Evolutionary conservation across 805 yeast species (phyloP).

Genomic region (Teunomyces lycoperdinae): DNA sequence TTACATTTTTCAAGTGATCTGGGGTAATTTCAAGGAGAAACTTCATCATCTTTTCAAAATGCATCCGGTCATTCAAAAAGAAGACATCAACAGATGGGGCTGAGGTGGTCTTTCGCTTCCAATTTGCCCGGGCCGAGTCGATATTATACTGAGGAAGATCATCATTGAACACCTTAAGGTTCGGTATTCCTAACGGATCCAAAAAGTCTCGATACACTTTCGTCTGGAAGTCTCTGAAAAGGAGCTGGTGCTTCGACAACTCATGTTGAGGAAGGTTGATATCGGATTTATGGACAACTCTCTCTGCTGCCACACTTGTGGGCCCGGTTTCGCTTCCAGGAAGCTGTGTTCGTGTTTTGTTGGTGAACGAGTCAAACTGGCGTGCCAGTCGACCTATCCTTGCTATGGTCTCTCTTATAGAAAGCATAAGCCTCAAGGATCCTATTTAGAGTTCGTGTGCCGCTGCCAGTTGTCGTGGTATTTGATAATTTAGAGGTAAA

Average conservation of each 20-base stretch:
- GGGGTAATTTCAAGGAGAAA: slow-evolving; percentile 33
- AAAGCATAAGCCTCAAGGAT: slow-evolving; percentile 18
- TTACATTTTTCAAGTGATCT: slow-evolving; percentile 19
- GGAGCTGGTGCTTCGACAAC: neutral
- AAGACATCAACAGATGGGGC: slow-evolving; percentile 13
- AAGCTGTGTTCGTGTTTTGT: neutral
- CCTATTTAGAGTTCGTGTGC: too few relatives aligned
- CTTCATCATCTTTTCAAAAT: slow-evolving; percentile 32
- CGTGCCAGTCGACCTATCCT: slow-evolving; percentile 33
- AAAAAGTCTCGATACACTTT: slow-evolving; percentile 30
- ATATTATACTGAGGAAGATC: slow-evolving; percentile 20
- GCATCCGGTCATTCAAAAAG: slow-evolving; percentile 26
- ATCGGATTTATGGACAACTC: slow-evolving; percentile 1
- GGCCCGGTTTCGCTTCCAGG: neutral
- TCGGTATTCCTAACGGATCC: slow-evolving; percentile 31
- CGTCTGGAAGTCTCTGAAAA: slow-evolving; percentile 14
- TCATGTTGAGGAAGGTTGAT: slow-evolving; percentile 1
- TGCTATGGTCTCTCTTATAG: slow-evolving; percentile 32
- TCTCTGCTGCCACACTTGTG: neutral
- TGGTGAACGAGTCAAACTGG: slow-evolving; percentile 18
- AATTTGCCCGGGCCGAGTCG: slow-evolving; percentile 22
- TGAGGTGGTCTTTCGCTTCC: slow-evolving; percentile 18
- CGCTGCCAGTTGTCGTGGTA: too few relatives aligned
- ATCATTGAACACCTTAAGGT: slow-evolving; percentile 30
- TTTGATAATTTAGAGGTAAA: too few relatives aligned